These are phyloP conservation scores for Erigeron canadensis DNA, from an alignment of 129 eudicot genomes.

Conservation along the genomic window DNA sequence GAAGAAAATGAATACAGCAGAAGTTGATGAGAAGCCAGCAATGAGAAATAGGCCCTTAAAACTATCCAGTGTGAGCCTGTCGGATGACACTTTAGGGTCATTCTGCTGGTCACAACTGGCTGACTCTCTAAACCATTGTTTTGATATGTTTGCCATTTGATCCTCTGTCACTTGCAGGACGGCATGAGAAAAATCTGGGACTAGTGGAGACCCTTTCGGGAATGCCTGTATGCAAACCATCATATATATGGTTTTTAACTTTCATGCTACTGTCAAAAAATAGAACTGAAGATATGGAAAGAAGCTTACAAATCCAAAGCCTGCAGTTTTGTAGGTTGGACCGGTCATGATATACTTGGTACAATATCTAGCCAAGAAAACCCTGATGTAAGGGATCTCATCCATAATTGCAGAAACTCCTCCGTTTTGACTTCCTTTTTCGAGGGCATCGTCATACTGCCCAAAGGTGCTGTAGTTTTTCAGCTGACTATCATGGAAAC, in stretches of 20 bases:
- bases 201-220: conserved; percentile 17
- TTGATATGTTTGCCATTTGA: conserved; percentile 15
- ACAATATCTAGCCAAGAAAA: conserved; percentile 8
- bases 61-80: conserved; percentile 14
- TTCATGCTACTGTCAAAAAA: no score
- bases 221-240: conserved; percentile 18
- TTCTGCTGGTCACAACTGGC: conserved; percentile 12
- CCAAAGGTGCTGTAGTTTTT: neutral
- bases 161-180: conserved; percentile 28
- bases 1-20: conserved; percentile 10
- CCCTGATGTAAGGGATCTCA: conserved; percentile 7
- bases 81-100: neutral
- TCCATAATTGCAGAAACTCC: conserved; percentile 4
- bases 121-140: conserved; percentile 14
- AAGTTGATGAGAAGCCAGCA: conserved; percentile 17
- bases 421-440: neutral
- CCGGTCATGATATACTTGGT: conserved; percentile 9
- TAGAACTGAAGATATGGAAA: neutral
- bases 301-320: conserved; percentile 16
- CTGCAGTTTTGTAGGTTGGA: conserved; percentile 12
- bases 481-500: neutral
- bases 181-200: conserved; percentile 12
- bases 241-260: no score
- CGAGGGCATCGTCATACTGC: neutral
- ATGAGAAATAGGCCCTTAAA: conserved; percentile 22